Base-by-base conservation (phyloP, 495 filamentous ascomycete species). In the Cercophora sp. region DNA sequence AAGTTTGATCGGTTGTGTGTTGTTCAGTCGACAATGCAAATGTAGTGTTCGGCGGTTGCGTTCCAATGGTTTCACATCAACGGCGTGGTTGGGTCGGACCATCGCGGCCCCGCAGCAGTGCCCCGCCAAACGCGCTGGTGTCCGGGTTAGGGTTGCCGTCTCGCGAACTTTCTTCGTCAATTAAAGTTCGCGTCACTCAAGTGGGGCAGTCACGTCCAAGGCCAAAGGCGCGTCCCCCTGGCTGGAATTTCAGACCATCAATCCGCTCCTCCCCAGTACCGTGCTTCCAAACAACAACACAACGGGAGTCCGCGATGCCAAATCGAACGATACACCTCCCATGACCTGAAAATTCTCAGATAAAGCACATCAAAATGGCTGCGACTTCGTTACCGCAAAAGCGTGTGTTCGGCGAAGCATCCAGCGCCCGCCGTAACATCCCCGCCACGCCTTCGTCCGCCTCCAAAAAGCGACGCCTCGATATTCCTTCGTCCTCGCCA, bases 381-480 rank as follows among this genome's bases (percentile, higher is more conserved):
- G 61, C 66, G 52, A 63, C 61, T 1, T 60, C 70, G 45, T 55
- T 79, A n/a, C 77, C 78, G 18, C 70, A 81, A 64, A 80, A 81
- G 63, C 72, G 79, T 36, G 68, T 71, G 45, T 68, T 78, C 13
- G 74, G 72, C 50, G 75, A 79, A 49, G 67, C 74, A 9, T 73
- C 78, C 29, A 79, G 70, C 55, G 57, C 71, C 50, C 70, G 69
- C 48, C 66, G 62, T 22, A 77, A 77, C 63, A 70, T 75, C 49
- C 64, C 66, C 45, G 68, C 68, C 4, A 56, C 63, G 8, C 71
- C 71, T 8, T 56, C 60, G 5, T 54, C 67, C 8, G 48, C 54
- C 1, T 41, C 58, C 47, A 97, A 96, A 72, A 93, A 89, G 69
- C 75, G 86, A 23, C 91, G 90, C 63, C 73, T 94, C 50, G 88